These are phyloP conservation scores for Lepraria neglecta DNA, from an alignment of 495 filamentous ascomycete species.

Conservation along the genomic window DNA sequence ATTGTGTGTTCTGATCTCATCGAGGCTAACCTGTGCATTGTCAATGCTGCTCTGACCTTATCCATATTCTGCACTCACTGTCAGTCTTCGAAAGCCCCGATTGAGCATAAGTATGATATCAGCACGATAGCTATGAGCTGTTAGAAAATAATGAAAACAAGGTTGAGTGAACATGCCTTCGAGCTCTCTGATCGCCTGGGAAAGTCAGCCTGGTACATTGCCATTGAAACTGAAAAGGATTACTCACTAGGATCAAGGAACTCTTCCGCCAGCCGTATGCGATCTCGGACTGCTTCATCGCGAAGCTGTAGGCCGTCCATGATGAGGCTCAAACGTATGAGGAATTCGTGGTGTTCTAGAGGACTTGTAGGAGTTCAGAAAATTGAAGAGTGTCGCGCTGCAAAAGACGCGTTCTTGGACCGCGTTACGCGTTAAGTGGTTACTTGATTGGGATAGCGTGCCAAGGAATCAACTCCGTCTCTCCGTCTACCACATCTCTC, in stretches of 20 bases:
- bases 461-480: no score
- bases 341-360: neutral
- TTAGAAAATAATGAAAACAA: slow-evolving; percentile 23
- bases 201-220: slow-evolving; percentile 26
- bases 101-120: slow-evolving; percentile 92
- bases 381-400: neutral
- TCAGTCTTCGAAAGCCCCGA: slow-evolving; percentile 66
- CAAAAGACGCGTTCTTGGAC: no score
- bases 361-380: neutral
- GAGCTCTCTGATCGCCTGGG: slow-evolving; percentile 46
- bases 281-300: slow-evolving; percentile 75
- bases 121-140: slow-evolving; percentile 56
- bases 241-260: slow-evolving; percentile 79
- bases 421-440: no score
- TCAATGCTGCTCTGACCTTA: slow-evolving; percentile 2
- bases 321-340: slow-evolving; percentile 8
- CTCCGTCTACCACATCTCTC: no score
- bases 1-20: slow-evolving; percentile 88
- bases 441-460: no score
- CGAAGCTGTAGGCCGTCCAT: slow-evolving; percentile 72
- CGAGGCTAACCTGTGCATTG: slow-evolving; percentile 67
- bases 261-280: slow-evolving; percentile 71
- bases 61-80: slow-evolving; percentile 35
- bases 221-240: neutral
- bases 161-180: slow-evolving; percentile 44